A percentile compares a stretch with the other conserved stretches of the same genome.
Evolutionary conservation across 371 early-diverging fungal species (phyloP).

Genomic region (Mucor ambiguus): DNA sequence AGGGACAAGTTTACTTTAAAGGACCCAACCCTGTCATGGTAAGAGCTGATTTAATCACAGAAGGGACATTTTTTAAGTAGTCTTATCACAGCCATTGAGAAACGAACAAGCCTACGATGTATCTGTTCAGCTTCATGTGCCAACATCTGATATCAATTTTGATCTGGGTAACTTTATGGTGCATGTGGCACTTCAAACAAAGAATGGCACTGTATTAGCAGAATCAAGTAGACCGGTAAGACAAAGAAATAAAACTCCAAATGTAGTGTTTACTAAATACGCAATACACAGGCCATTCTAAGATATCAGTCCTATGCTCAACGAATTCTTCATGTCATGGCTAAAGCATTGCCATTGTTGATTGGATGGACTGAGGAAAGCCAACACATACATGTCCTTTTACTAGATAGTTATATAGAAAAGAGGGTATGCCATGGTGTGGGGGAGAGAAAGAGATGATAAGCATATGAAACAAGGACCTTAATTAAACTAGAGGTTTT

Average conservation of each 20-base stretch:
- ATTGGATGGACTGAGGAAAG: conserved; percentile 70
- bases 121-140: conserved; percentile 74
- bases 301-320: conserved; percentile 75
- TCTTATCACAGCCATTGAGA: conserved; percentile 20
- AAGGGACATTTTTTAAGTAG: neutral
- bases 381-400: conserved; percentile 63
- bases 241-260: neutral
- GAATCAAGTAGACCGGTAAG: conserved; percentile 72
- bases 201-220: conserved; percentile 52
- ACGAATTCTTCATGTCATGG: conserved; percentile 63
- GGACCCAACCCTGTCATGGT: conserved; percentile 31
- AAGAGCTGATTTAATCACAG: neutral
- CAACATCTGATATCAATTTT: conserved; percentile 80
- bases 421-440: conserved; percentile 39
- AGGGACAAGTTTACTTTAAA: conserved; percentile 16
- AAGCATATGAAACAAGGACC: conserved; percentile 1
- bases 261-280: neutral
- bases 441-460: neutral
- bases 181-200: conserved; percentile 59
- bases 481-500: neutral
- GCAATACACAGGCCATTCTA: conserved; percentile 60
- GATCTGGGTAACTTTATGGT: conserved; percentile 88
- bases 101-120: conserved; percentile 41
- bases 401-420: conserved; percentile 76
- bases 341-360: conserved; percentile 68